phyloP scores from a whole-genome alignment of 208 protist genomes.

The Trypanosomatidae sp. region DNA sequence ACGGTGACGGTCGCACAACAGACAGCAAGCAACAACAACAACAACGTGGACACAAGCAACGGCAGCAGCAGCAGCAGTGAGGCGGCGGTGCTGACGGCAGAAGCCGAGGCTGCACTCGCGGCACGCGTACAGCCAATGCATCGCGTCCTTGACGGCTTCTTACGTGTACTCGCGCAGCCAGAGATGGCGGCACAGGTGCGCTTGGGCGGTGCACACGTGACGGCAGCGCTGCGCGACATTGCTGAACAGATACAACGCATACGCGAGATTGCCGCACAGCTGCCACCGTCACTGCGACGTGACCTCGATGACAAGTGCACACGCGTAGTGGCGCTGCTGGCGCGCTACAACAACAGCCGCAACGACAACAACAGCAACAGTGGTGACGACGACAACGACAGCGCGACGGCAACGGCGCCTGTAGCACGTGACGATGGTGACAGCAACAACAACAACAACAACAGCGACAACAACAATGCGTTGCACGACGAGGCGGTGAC shows the following conservation, averaged over 20 bases:
- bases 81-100: no score
- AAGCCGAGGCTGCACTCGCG: neutral
- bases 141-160: constrained; percentile 49
- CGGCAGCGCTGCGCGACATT: constrained; percentile 15
- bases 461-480: neutral
- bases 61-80: no score
- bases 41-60: no score
- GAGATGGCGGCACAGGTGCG: constrained; percentile 8
- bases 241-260: constrained; percentile 28
- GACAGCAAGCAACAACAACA: no score
- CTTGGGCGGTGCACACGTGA: constrained; percentile 11
- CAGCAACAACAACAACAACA: neutral
- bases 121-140: constrained; percentile 17
- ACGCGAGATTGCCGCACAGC: constrained; percentile 11
- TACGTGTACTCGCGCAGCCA: constrained; percentile 22
- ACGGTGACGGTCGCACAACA: no score
- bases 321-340: neutral
- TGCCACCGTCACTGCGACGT: constrained; percentile 17
- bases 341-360: neutral
- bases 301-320: constrained; percentile 32
- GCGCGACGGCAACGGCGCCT: no score
- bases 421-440: no score
- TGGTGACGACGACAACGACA: neutral
- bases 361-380: neutral
- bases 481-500: neutral